Evolutionary conservation across 257 asterid species (phyloP), one percentile per base, ranked within the genome.

Genomic region (Linaria vulgaris): DNA sequence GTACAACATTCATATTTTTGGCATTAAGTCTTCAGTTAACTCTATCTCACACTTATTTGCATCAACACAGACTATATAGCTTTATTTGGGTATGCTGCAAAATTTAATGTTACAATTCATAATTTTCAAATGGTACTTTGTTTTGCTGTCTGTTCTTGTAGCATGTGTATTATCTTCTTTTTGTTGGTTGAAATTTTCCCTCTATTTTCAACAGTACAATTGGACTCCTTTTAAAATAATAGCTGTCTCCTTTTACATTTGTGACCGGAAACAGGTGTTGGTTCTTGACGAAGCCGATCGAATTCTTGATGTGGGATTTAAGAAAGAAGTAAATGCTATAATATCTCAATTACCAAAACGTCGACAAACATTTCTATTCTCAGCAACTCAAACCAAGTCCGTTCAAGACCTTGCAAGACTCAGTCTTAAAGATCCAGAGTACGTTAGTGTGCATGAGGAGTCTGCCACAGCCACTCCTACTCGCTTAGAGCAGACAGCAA

Each of bases 211-310:
- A 34, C 24, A 6, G 48, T 57, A 12, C 43, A 56, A 17, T 54
- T 54, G 24, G 38, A 41, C 11, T 14, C 7, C 45, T 41, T 12
- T n/a, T 44, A 55, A 23, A 24, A 41, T 68, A 60, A 46, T 74
- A 50, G 51, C 74, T 76, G 69, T 80, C 57, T 70, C 75, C 63
- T 68, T 75, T 55, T 64, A 64, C 37, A 59, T 81, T 83, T 64
- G 69, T 78, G 82, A 87, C 55, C 69, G 56, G 69, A 53, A 84
- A 81, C 95, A 90, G 99, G 80, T 94, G 61, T 79, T 94, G 63
- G 94, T 94, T 70, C 95, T 94, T 53, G 99, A 94, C 23, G 99
- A 94, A 83, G 99, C 97, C 64, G 99, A 94, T 72, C 95, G 99
- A 39, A 83, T 90, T 80, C 99, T 94, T 72, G 99, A 90, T 66